A percentile compares a stretch with the other conserved stretches of the same genome.
Evolutionary conservation across 345 rosid genomes (phyloP).

Genomic region (Sapria himalayana): DNA sequence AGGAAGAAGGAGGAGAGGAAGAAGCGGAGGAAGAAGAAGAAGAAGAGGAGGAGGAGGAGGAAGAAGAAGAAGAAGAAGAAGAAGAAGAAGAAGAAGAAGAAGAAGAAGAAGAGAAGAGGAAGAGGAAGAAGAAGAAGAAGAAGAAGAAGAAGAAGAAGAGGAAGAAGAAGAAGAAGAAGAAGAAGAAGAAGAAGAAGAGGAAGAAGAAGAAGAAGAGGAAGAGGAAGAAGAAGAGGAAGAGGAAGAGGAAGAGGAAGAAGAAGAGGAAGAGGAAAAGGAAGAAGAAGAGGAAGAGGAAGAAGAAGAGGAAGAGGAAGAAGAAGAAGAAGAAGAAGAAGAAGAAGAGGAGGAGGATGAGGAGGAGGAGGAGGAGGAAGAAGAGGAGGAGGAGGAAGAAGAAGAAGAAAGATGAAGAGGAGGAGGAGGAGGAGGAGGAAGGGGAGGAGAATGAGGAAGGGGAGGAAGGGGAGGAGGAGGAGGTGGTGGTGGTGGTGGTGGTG

Average conservation of each 20-base stretch:
- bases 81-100: too few species aligned
- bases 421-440: not conserved
- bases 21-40: too few species aligned
- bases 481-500: too few species aligned
- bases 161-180: too few species aligned
- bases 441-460: not conserved
- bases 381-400: not conserved
- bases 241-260: not conserved
- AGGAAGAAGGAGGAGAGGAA: too few species aligned
- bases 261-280: not conserved
- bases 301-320: not conserved
- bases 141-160: too few species aligned
- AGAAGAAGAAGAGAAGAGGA: not conserved
- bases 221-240: not conserved
- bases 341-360: too few species aligned
- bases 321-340: not conserved
- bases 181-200: not conserved
- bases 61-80: too few species aligned
- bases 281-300: not conserved
- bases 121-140: not conserved
- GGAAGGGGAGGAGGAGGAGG: too few species aligned
- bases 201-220: not conserved
- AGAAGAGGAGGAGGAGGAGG: too few species aligned
- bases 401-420: not conserved
- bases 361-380: too few species aligned